Percentiles rank a stretch among this genome's conserved stretches.
Evolutionary conservation across 371 early-diverging fungal genomes (phyloP).

Genomic region (Phascolomyces articulosus): DNA sequence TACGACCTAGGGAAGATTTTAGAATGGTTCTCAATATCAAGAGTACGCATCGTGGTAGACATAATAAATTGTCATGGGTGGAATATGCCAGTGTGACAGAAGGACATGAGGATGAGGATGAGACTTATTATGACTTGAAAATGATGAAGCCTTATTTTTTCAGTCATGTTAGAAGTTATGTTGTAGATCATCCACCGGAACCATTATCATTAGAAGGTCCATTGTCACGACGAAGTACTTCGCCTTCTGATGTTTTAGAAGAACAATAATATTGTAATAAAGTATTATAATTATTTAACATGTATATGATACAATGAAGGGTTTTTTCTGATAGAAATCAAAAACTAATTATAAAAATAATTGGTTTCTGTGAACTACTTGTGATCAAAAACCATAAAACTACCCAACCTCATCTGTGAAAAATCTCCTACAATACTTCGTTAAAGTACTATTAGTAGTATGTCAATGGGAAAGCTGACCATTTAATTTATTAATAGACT

Average conservation of each 20-base stretch:
- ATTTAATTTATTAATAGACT: too few species aligned
- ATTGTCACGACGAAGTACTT: neutral
- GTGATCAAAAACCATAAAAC: too few species aligned
- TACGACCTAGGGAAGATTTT: slow-evolving; percentile 44
- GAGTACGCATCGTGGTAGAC: slow-evolving; percentile 60
- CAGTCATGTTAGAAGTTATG: slow-evolving; percentile 42
- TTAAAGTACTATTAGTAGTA: too few species aligned
- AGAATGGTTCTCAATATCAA: slow-evolving; percentile 46
- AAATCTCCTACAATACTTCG: too few species aligned
- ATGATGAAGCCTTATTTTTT: slow-evolving; percentile 50
- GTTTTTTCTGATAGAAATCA: too few species aligned
- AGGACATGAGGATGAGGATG: slow-evolving; percentile 21
- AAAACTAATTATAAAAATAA: too few species aligned
- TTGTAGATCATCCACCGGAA: slow-evolving; percentile 21
- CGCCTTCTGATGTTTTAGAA: neutral
- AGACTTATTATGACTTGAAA: slow-evolving; percentile 37
- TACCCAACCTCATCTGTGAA: too few species aligned
- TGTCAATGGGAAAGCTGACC: too few species aligned
- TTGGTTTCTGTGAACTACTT: too few species aligned
- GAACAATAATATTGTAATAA: neutral
- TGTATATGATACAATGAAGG: too few species aligned
- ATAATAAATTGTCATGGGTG: slow-evolving; percentile 71
- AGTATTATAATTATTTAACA: neutral
- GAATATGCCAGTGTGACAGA: slow-evolving; percentile 40
- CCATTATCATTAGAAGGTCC: neutral